These are phyloP conservation scores for Aureobasidium lini DNA, from an alignment of 2,329 filamentous ascomycete genomes.

Conservation along the genomic window DNA sequence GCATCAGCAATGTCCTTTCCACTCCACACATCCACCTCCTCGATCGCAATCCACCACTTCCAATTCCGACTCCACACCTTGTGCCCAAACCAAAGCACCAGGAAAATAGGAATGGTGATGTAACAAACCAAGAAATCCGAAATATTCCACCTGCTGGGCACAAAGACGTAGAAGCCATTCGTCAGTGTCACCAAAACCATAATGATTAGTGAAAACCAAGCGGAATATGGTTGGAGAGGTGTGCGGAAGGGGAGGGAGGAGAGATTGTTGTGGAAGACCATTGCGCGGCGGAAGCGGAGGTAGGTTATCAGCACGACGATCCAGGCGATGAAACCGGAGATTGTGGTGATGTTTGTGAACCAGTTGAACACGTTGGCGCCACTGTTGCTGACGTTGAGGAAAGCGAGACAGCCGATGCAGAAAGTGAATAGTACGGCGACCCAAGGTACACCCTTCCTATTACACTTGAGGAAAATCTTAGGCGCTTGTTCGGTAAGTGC, in stretches of 20 bases:
- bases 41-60: constrained; percentile 26
- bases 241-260: constrained; percentile 44
- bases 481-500: constrained; percentile 51
- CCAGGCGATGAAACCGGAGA: constrained; percentile 33
- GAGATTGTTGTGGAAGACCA: constrained; percentile 40
- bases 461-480: constrained; percentile 43
- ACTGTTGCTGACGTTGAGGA: constrained; percentile 30
- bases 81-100: constrained; percentile 34
- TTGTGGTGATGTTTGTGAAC: constrained; percentile 35
- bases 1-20: constrained; percentile 41
- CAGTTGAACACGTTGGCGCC: constrained; percentile 34
- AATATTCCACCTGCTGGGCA: constrained; percentile 37
- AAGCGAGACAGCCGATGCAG: constrained; percentile 29
- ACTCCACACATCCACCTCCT: constrained; percentile 38
- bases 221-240: constrained; percentile 44
- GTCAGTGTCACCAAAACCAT: constrained; percentile 46
- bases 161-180: constrained; percentile 50
- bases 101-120: constrained; percentile 47
- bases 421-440: constrained; percentile 38
- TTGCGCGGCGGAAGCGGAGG: constrained; percentile 45
- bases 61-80: constrained; percentile 27
- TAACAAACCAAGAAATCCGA: constrained; percentile 48
- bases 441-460: constrained; percentile 46
- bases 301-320: constrained; percentile 39
- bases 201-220: constrained; percentile 43